Evolutionary conservation across 345 rosid species (phyloP), one percentile per base, ranked within the genome.

Genomic region (Erysimum cheiranthoides): DNA sequence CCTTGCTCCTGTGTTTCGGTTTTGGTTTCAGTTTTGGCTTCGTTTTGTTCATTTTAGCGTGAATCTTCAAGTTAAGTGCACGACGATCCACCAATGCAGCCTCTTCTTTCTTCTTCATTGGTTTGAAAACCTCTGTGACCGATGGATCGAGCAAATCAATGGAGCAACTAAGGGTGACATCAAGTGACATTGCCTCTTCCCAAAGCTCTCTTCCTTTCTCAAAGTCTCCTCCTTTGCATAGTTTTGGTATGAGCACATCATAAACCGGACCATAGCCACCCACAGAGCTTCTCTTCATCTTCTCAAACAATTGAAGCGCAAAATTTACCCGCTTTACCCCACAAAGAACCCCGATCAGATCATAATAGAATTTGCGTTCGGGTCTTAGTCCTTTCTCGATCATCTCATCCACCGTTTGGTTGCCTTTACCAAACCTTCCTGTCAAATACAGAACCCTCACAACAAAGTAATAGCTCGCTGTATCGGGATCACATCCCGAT

Each of bases 391-490:
- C 90, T n/a, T 42, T 51, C 45, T 81, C 86, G 4, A 88, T 86
- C 97, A 91, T 88, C 82, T 88, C 94, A 65, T 91, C 90, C n/a
- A 87, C 90, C 1, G 74, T 74, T 77, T 80, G 80, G 78, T 87
- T 91, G 25, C 97, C 97, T 79, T 87, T 91, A 16, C 91, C 94
- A 51, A 91, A 91, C 81, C 97, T 89, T 46, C 93, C 86, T 1
- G 85, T 85, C 86, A 93, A 71, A 86, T 91, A 93, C 81, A 89
- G 16, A 31, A 85, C 89, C 73, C 86, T 89, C 4, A 81, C 89
- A 73, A 91, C 91, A 6, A 93, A 94, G 82, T 87, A 91, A 82
- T 91, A 89, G 71, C 88, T 91, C 4, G 80, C 83, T 87, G 96
- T 86, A 67, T 89, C 90, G 0, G 86, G 91, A 70, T 81, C 81